Percentiles rank a stretch among this genome's conserved stretches.
These are phyloP conservation scores for Agarophyton chilense DNA, from an alignment of 23 red algal species.

Conservation along the genomic window DNA sequence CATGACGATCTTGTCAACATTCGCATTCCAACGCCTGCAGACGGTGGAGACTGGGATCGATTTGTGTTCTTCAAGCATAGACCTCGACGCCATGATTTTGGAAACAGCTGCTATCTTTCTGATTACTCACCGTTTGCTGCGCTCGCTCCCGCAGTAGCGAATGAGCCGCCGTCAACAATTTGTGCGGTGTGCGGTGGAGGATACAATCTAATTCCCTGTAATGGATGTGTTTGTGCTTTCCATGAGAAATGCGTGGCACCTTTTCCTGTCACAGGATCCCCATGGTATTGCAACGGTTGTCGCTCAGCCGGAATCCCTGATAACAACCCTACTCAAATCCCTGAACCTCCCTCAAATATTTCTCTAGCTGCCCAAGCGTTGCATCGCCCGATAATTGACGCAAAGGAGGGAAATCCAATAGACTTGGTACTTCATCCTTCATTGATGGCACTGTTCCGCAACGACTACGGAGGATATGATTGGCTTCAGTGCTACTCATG, in stretches of 20 bases:
- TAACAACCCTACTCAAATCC: neutral
- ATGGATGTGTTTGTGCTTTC: constrained; percentile 39
- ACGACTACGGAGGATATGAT: constrained; percentile 25
- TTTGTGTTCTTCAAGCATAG: constrained; percentile 58
- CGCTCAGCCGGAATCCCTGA: constrained; percentile 1
- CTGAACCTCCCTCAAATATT: constrained; percentile 7
- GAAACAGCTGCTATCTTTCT: constrained; percentile 33
- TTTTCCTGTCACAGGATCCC: neutral
- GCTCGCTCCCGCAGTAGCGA: constrained; percentile 15
- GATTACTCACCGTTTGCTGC: constrained; percentile 50
- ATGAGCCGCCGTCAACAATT: neutral
- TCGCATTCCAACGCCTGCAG: neutral
- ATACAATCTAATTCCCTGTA: neutral
- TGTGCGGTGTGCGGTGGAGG: constrained; percentile 64
- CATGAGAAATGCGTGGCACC: constrained; percentile 34
- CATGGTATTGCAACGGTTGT: constrained; percentile 55
- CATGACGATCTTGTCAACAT: constrained; percentile 32
- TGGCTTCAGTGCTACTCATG: constrained; percentile 55
- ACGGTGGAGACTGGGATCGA: constrained; percentile 49
- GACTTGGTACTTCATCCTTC: constrained; percentile 53
- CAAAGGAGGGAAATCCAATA: constrained; percentile 55
- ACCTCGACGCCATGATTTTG: constrained; percentile 43
- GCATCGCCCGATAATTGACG: constrained; percentile 40
- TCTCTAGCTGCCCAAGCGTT: constrained; percentile 22
- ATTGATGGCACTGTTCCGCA: constrained; percentile 14